Evolutionary conservation across 108 stramenopile species (phyloP).

Genomic region (Cylindrotheca closterium): DNA sequence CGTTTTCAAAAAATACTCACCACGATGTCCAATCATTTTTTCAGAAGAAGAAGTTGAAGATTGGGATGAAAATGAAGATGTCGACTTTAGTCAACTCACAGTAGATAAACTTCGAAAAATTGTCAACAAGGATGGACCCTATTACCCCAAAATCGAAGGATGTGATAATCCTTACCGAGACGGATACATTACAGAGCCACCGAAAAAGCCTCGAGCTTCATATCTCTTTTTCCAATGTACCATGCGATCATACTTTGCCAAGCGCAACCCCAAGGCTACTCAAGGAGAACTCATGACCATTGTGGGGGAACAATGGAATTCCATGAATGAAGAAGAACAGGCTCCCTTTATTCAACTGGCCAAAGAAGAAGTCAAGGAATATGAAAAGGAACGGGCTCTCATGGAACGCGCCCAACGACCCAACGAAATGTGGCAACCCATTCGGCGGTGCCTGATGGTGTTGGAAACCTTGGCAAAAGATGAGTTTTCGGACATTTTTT

Average conservation of each 20-base stretch:
- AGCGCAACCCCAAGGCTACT: conserved; percentile 53
- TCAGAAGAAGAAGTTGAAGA: conserved; percentile 20
- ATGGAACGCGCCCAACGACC: conserved; percentile 82
- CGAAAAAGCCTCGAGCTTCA: conserved; percentile 84
- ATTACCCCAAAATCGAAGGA: conserved; percentile 68
- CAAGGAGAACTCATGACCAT: conserved; percentile 75
- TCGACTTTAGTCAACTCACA: conserved; percentile 56
- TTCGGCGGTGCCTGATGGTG: conserved; percentile 75
- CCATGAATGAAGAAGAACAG: conserved; percentile 69
- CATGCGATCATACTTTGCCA: conserved; percentile 69
- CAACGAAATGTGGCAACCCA: conserved; percentile 86
- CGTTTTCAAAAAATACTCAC: no score
- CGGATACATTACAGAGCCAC: conserved; percentile 84
- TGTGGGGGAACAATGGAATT: conserved; percentile 71
- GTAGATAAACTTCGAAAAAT: conserved; percentile 54
- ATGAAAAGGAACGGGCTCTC: conserved; percentile 65
- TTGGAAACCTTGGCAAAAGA: conserved; percentile 68
- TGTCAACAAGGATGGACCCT: conserved; percentile 64
- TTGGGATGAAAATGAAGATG: conserved; percentile 44
- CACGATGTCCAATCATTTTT: conserved; percentile 3
- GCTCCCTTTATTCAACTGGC: conserved; percentile 69
- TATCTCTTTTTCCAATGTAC: conserved; percentile 82
- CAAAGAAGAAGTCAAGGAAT: conserved; percentile 71
- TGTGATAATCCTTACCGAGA: conserved; percentile 89
- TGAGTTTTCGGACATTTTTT: conserved; percentile 80